Percentiles rank a stretch among this genome's conserved stretches.
phyloP scores from a whole-genome alignment of 139 green algal species.

The Chara braunii region DNA sequence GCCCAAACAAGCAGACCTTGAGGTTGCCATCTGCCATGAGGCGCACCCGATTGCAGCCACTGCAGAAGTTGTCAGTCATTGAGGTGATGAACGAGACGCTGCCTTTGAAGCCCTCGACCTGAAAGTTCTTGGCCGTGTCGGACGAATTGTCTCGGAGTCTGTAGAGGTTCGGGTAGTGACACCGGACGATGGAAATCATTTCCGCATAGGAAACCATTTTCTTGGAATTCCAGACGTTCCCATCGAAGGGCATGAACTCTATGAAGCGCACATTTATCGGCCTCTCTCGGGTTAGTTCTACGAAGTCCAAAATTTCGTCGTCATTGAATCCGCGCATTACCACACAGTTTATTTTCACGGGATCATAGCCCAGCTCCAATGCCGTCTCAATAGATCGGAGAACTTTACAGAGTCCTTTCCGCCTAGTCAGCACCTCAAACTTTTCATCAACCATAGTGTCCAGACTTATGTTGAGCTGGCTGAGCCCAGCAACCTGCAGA shows the following conservation, averaged over 20 bases:
- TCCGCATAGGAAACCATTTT: slow-evolving; percentile 88
- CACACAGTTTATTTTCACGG: slow-evolving; percentile 92
- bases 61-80: slow-evolving; percentile 95
- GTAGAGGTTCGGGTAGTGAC: slow-evolving; percentile 13
- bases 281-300: slow-evolving; percentile 67
- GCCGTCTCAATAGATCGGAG: slow-evolving; percentile 67
- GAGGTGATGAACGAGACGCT: slow-evolving; percentile 89
- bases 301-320: slow-evolving; percentile 92
- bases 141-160: slow-evolving; percentile 29
- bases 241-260: slow-evolving; percentile 99
- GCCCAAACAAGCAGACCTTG: slow-evolving; percentile 93
- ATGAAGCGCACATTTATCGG: slow-evolving; percentile 98
- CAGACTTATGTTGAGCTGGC: slow-evolving; percentile 83
- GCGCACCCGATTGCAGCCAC: slow-evolving; percentile 59
- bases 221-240: slow-evolving; percentile 78
- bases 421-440: slow-evolving; percentile 81
- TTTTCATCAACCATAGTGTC: slow-evolving; percentile 80
- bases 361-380: slow-evolving; percentile 66
- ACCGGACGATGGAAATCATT: slow-evolving; percentile 45
- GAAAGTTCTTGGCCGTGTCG: slow-evolving; percentile 69
- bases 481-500: slow-evolving; percentile 58
- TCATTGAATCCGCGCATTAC: slow-evolving; percentile 95
- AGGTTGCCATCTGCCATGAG: slow-evolving; percentile 89
- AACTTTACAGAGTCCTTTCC: slow-evolving; percentile 68
- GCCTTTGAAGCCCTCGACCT: slow-evolving; percentile 45